Conservation (phyloP, 2,329 filamentous ascomycete species). For the Cladosporium colombiae region DNA sequence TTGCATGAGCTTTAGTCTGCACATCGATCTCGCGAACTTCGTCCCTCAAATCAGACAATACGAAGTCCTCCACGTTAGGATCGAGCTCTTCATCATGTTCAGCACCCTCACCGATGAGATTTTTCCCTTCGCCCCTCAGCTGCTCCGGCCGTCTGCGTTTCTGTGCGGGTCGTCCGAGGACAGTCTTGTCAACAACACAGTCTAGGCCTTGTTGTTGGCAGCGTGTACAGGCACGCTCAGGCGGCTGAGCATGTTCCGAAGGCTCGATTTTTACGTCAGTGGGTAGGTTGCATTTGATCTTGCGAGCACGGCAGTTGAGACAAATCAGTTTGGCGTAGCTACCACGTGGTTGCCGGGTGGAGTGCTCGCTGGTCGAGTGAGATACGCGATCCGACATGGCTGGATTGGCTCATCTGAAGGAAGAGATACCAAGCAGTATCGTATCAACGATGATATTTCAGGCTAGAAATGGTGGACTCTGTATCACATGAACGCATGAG, state of each 20-base stretch:
- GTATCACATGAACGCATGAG: too few relatives aligned
- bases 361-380: neutral
- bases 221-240: slow-evolving; percentile 20
- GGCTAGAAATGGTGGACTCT: neutral
- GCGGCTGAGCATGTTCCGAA: slow-evolving; percentile 20
- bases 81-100: neutral
- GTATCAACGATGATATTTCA: neutral
- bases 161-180: slow-evolving; percentile 24
- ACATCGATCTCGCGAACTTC: slow-evolving; percentile 5
- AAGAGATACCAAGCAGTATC: neutral
- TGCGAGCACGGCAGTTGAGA: slow-evolving; percentile 24
- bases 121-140: neutral
- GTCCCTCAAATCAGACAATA: slow-evolving; percentile 17
- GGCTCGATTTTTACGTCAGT: slow-evolving; percentile 19
- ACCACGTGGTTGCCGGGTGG: slow-evolving; percentile 21
- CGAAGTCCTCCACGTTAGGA: slow-evolving; percentile 21
- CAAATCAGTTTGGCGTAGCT: slow-evolving; percentile 27
- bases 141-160: slow-evolving; percentile 15
- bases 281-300: slow-evolving; percentile 27
- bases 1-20: neutral
- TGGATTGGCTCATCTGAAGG: neutral
- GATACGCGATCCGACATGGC: neutral
- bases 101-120: neutral
- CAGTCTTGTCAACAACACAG: slow-evolving; percentile 25
- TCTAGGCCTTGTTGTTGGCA: slow-evolving; percentile 23